Conservation (phyloP, 202 grass and related monocot species). For the Saccharum hybrid region DNA sequence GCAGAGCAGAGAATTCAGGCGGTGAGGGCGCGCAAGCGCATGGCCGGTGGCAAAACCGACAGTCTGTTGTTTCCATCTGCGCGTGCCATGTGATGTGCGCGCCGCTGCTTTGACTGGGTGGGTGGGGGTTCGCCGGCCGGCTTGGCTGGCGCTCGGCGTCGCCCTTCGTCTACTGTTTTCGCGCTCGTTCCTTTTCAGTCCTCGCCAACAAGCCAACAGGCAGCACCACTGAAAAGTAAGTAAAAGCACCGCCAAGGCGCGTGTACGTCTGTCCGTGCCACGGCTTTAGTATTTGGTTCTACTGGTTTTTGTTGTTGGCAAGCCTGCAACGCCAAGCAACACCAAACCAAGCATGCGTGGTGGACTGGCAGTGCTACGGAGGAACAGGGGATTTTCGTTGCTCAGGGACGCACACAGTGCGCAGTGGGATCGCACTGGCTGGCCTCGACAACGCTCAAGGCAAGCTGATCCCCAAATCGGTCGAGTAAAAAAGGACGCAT, state of each 20-base stretch:
- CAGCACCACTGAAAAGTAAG: too few species aligned
- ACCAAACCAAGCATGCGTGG: too few species aligned
- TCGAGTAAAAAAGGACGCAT: background rate
- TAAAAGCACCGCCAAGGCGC: too few species aligned
- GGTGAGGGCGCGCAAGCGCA: background rate
- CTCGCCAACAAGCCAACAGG: too few species aligned
- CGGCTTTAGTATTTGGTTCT: too few species aligned
- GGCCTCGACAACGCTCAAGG: too few species aligned
- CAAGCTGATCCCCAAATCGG: background rate
- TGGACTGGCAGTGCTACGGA: background rate
- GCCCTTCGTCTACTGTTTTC: background rate
- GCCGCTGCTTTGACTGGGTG: background rate
- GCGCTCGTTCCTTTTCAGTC: background rate
- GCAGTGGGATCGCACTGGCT: too few species aligned
- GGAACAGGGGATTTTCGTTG: conserved; percentile 4
- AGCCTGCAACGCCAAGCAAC: background rate
- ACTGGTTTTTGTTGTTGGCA: background rate
- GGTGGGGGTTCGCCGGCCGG: too few species aligned
- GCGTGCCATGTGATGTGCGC: background rate
- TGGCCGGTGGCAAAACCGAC: background rate
- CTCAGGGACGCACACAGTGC: background rate
- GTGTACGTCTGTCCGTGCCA: too few species aligned
- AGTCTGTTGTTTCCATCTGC: background rate
- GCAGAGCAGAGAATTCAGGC: background rate
- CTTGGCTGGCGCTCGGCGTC: background rate